A percentile compares a stretch with the other conserved stretches of the same genome.
phyloP scores from a whole-genome alignment of 2,329 filamentous ascomycete species.

The Fusarium begoniae region DNA sequence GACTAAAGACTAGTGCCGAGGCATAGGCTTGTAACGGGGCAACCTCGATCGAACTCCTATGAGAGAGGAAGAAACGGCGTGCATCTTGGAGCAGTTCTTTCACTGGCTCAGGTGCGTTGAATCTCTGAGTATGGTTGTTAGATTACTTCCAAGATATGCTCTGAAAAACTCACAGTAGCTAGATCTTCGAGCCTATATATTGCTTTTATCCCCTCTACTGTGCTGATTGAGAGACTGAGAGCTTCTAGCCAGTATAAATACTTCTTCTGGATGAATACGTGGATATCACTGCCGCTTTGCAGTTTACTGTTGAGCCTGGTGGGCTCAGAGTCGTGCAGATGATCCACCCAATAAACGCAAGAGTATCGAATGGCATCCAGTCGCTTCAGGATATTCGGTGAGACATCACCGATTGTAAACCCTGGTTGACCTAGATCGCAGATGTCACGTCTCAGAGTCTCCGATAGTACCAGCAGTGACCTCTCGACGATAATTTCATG shows the following conservation, averaged over 20 bases:
- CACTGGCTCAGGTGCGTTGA: rapidly evolving
- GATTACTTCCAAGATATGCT: rapidly evolving
- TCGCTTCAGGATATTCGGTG: rapidly evolving
- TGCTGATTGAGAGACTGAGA: rapidly evolving
- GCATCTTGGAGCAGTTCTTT: rapidly evolving
- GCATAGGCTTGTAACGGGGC: not conserved
- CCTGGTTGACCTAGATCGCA: rapidly evolving
- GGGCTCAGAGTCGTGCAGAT: rapidly evolving
- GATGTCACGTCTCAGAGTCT: not conserved
- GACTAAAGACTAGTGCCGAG: not conserved
- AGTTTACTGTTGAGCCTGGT: rapidly evolving
- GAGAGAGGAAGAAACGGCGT: rapidly evolving
- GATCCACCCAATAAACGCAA: not conserved
- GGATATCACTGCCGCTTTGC: rapidly evolving
- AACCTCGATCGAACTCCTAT: rapidly evolving
- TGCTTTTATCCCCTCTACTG: rapidly evolving
- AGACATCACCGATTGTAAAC: rapidly evolving
- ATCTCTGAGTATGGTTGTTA: rapidly evolving
- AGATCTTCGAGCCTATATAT: rapidly evolving
- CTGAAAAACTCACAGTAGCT: rapidly evolving
- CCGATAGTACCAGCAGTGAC: rapidly evolving
- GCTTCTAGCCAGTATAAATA: not conserved
- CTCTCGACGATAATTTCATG: rapidly evolving
- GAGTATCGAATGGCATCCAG: not conserved
- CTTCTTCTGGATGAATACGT: rapidly evolving